A percentile compares a stretch with the other conserved stretches of the same genome.
Evolutionary conservation across 306 rosid genomes (phyloP).

Genomic region (Gleditsia sinensis): DNA sequence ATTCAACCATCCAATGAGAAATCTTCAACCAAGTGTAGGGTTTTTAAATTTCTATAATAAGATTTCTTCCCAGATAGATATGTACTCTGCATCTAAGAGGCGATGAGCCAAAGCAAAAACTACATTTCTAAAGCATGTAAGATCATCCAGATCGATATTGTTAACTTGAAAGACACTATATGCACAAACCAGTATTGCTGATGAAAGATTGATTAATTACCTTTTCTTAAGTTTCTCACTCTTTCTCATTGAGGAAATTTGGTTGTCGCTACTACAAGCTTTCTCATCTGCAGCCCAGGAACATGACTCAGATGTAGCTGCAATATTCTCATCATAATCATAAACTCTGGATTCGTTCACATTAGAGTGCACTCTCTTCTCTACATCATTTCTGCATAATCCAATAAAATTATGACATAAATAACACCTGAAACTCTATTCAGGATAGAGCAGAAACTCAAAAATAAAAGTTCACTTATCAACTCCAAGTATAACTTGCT

Average conservation of each 20-base stretch:
- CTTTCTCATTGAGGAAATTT: conserved; percentile 50
- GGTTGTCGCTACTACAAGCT: conserved; percentile 71
- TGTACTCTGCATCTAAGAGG: too few relatives aligned
- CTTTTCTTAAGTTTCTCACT: conserved; percentile 45
- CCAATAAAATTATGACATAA: conserved; percentile 27
- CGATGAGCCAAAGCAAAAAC: too few relatives aligned
- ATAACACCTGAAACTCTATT: too few relatives aligned
- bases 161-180: not conserved
- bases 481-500: not conserved
- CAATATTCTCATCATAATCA: conserved; percentile 47
- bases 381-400: conserved; percentile 48
- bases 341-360: conserved; percentile 45
- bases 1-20: too few relatives aligned
- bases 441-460: conserved; percentile 15
- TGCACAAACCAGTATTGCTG: not conserved
- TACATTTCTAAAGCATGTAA: not conserved
- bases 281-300: conserved; percentile 69
- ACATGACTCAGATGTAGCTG: conserved; percentile 63
- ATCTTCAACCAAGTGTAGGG: too few relatives aligned
- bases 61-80: too few relatives aligned
- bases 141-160: not conserved
- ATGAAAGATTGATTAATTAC: conserved; percentile 31
- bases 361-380: conserved; percentile 38
- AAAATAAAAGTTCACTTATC: conserved; percentile 18
- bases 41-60: too few relatives aligned